Conservation (phyloP, 2,329 filamentous ascomycete species). For the Claviceps pazoutovae region DNA sequence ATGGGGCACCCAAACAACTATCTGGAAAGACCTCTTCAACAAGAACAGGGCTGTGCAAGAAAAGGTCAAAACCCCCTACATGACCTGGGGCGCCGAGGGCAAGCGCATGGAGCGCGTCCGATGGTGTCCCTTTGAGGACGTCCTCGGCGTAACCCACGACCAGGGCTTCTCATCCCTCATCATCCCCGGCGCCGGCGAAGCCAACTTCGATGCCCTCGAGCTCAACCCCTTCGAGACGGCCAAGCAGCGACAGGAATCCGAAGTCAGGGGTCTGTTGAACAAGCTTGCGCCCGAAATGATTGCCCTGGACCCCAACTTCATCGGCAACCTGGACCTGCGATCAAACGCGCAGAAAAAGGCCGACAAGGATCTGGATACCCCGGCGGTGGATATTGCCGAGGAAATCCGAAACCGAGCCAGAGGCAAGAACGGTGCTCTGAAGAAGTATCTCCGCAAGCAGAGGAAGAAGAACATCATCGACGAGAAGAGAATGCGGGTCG, state of each 20-base stretch:
- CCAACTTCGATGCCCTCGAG: slow-evolving; percentile 91
- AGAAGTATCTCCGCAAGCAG: slow-evolving; percentile 85
- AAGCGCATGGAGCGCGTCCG: slow-evolving; percentile 63
- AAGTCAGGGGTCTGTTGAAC: slow-evolving; percentile 81
- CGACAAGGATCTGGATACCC: slow-evolving; percentile 67
- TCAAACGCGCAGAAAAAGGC: slow-evolving; percentile 63
- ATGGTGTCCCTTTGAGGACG: slow-evolving; percentile 93
- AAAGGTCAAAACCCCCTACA: slow-evolving; percentile 78
- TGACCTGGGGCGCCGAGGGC: slow-evolving; percentile 83
- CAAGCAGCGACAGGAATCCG: slow-evolving; percentile 83
- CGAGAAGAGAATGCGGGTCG: slow-evolving; percentile 77
- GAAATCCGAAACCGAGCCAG: slow-evolving; percentile 64
- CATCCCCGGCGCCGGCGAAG: slow-evolving; percentile 87
- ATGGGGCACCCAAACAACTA: slow-evolving; percentile 75
- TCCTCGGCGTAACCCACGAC: slow-evolving; percentile 74
- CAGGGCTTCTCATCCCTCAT: slow-evolving; percentile 81
- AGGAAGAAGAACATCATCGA: slow-evolving; percentile 88
- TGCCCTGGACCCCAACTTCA: slow-evolving; percentile 77
- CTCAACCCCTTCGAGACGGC: slow-evolving; percentile 87
- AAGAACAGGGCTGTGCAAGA: slow-evolving; percentile 56
- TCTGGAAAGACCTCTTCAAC: slow-evolving; percentile 84
- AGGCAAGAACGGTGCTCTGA: slow-evolving; percentile 78
- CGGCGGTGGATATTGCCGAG: slow-evolving; percentile 40
- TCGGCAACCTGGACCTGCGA: slow-evolving; percentile 74
- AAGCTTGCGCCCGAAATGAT: slow-evolving; percentile 98